A percentile compares a stretch with the other conserved stretches of the same genome.
phyloP scores from a whole-genome alignment of 352 stramenopile genomes.

The Globisporangium iwayamae region DNA sequence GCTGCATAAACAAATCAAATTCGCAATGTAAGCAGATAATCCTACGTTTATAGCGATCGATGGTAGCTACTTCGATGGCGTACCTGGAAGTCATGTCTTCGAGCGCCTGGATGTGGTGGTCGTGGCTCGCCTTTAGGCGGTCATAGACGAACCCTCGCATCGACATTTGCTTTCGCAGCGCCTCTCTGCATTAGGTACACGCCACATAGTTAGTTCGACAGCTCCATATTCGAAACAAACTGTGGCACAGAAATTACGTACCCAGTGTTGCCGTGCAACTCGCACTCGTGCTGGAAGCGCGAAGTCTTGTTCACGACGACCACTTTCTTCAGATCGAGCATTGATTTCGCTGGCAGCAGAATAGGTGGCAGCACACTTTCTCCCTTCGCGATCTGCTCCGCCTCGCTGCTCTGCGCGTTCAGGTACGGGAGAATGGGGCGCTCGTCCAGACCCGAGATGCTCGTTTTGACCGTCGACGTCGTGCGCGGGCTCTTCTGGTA shows the following conservation, averaged over 20 bases:
- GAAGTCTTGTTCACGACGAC: constrained; percentile 88
- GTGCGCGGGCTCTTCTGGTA: constrained; percentile 44
- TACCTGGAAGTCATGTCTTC: constrained; percentile 82
- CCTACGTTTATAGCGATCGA: neutral
- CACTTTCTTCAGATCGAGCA: constrained; percentile 73
- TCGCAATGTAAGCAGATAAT: neutral
- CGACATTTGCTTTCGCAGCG: constrained; percentile 87
- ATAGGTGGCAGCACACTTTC: constrained; percentile 33
- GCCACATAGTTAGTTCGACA: constrained; percentile 7
- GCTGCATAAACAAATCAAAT: constrained; percentile 18
- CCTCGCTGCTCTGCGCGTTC: neutral
- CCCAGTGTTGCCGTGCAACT: constrained; percentile 78
- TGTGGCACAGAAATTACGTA: constrained; percentile 22
- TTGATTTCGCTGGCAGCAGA: constrained; percentile 37
- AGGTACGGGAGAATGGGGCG: constrained; percentile 12
- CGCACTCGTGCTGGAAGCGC: constrained; percentile 83
- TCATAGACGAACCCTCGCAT: constrained; percentile 89
- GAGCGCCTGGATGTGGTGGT: constrained; percentile 80
- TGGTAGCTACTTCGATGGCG: too few relatives aligned
- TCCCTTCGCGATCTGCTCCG: neutral
- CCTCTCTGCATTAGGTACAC: constrained; percentile 44
- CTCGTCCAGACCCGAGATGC: constrained; percentile 3
- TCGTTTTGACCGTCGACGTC: constrained; percentile 18
- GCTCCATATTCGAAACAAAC: too few relatives aligned
- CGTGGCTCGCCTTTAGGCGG: constrained; percentile 79